Percentiles rank a stretch among this genome's conserved stretches.
Conservation (phyloP, 495 filamentous ascomycete species). For the Haplographium delicatum region DNA sequence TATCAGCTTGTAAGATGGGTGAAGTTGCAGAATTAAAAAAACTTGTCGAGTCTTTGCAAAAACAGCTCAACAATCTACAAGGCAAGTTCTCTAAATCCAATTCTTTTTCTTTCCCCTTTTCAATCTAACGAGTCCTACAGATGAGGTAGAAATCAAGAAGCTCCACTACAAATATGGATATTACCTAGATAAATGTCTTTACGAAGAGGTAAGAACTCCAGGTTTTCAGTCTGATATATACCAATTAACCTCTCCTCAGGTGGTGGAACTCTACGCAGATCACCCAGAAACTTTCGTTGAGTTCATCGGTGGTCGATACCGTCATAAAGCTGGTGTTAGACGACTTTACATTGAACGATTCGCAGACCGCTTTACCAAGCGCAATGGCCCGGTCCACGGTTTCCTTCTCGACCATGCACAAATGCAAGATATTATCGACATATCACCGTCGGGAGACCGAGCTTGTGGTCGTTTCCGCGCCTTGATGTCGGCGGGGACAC, state of each 20-base stretch:
- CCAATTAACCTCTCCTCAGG: slow-evolving; percentile 24
- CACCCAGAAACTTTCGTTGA: slow-evolving; percentile 51
- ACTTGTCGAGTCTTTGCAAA: slow-evolving; percentile 32
- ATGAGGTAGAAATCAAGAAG: slow-evolving; percentile 47
- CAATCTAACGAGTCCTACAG: too few relatives aligned
- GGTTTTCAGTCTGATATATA: not conserved
- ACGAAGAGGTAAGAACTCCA: slow-evolving; percentile 39
- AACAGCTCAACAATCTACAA: slow-evolving; percentile 32
- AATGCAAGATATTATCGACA: slow-evolving; percentile 50
- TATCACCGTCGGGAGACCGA: slow-evolving; percentile 38
- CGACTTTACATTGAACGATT: slow-evolving; percentile 51
- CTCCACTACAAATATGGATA: slow-evolving; percentile 53
- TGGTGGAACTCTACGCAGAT: slow-evolving; percentile 46
- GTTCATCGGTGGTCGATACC: slow-evolving; percentile 49
- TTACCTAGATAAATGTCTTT: slow-evolving; percentile 54
- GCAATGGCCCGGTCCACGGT: slow-evolving; percentile 50
- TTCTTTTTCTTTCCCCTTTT: too few relatives aligned
- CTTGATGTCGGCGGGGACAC: slow-evolving; percentile 49
- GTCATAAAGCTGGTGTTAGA: slow-evolving; percentile 45
- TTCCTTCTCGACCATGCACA: slow-evolving; percentile 52
- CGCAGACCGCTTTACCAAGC: slow-evolving; percentile 39
- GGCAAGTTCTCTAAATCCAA: too few relatives aligned
- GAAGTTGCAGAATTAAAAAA: slow-evolving; percentile 40
- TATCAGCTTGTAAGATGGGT: slow-evolving; percentile 28
- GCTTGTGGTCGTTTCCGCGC: slow-evolving; percentile 51